Percentiles rank a stretch among this genome's conserved stretches.
These are phyloP conservation scores for Neonectria sp. DNA, from an alignment of 2,329 filamentous ascomycete genomes.

Conservation along the genomic window DNA sequence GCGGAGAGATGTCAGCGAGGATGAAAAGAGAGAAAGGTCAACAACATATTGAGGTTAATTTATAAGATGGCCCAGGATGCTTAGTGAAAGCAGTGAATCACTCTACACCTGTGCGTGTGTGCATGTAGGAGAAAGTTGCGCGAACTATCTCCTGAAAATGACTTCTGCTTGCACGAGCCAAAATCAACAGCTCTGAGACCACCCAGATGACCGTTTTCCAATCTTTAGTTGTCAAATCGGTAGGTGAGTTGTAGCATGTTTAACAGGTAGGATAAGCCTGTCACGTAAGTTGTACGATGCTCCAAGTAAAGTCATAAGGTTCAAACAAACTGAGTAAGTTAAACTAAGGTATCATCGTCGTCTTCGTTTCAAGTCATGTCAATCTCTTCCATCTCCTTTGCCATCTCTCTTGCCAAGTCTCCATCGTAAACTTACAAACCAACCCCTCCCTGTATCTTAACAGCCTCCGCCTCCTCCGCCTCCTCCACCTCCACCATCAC, in stretches of 20 bases:
- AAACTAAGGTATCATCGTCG: not conserved
- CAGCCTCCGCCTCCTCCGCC: not conserved
- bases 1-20: not conserved
- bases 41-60: not conserved
- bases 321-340: not conserved
- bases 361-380: not conserved
- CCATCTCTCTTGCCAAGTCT: not conserved
- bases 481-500: not conserved
- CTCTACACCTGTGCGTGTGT: not conserved
- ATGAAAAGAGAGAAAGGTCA: not conserved
- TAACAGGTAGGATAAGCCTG: not conserved
- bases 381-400: not conserved
- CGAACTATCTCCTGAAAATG: not conserved
- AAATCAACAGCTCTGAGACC: too few species aligned
- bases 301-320: not conserved
- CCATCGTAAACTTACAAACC: not conserved
- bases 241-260: too few species aligned
- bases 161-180: not conserved
- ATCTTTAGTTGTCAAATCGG: not conserved
- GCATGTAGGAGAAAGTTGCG: not conserved
- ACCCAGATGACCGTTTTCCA: not conserved
- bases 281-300: too few species aligned
- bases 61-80: not conserved
- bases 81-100: not conserved
- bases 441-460: not conserved